Base-by-base conservation (phyloP, 139 green algal species). In the Chlamydomonas schloesseri region DNA sequence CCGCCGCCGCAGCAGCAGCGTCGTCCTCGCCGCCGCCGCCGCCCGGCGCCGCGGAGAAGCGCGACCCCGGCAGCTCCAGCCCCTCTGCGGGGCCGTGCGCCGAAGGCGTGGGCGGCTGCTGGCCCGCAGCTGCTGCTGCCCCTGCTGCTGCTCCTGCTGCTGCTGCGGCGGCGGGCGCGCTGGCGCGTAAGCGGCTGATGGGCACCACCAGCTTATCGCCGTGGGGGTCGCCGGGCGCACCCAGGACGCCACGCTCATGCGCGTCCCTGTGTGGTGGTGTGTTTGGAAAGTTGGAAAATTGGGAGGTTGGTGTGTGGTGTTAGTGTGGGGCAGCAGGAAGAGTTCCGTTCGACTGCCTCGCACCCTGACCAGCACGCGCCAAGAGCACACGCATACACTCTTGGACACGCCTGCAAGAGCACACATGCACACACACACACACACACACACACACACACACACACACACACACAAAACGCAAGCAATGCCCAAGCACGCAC, bases 151-250 rank as follows among this genome's bases (percentile, higher is more conserved):
- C 64, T 17, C 10, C 53, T 4, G 31, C 73, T 9, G 58, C 36
- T 0, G 62, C 33, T 0, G 67, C 47, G 65, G 64, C n/a, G 0
- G 50, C 67, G 50, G 67, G 50, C 21, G 79, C 33, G n/a, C 21
- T 8, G 50, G 46, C 64, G 24, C 55, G 69, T 17, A 79, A 31
- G 24, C 81, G 69, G 17, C 50, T 71, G 15, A 53, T 36, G 15
- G 79, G 67, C 26, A 87, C 81, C 15, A 87, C 68, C 13, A 87
- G 69, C 34, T 87, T 37, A 17, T 87, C 81, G 37, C 81, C 81
- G 68, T 87, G 47, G 26, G 81, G 81, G 53, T 87, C 81, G 37
- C 53, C 36, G 17, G 69, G 28, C 29, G 42, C 55, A 1, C 37
- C 36, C 3, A 80, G 14, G 81, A 87, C 72, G 68, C 81, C 81